Evolutionary conservation across 768 basidiomycete genomes (phyloP).

Genomic region (Podaxis sp.): DNA sequence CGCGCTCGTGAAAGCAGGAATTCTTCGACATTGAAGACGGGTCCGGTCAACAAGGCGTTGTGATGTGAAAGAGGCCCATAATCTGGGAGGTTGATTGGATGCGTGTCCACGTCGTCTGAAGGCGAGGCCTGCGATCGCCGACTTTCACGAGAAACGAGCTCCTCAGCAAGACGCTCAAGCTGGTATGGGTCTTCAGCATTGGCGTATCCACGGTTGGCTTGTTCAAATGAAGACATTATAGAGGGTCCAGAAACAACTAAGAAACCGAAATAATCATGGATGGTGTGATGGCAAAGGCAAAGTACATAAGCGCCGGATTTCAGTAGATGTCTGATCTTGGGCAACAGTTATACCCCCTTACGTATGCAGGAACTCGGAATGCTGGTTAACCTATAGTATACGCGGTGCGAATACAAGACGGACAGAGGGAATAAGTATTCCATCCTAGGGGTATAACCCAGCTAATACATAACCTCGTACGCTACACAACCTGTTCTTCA

Average conservation of each 20-base stretch:
- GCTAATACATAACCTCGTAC: no score
- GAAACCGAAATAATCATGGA: neutral
- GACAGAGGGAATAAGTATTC: no score
- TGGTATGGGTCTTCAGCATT: conserved; percentile 53
- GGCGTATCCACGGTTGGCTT: neutral
- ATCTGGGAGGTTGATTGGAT: conserved; percentile 53
- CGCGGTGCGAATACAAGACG: no score
- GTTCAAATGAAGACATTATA: neutral
- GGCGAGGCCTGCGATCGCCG: conserved; percentile 4
- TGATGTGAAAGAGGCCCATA: conserved; percentile 76
- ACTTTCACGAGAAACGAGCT: conserved; percentile 59
- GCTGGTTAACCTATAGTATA: no score
- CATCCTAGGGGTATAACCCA: no score
- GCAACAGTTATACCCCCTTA: no score
- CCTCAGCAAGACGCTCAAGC: conserved; percentile 71
- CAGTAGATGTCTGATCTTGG: no score
- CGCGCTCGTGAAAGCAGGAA: conserved; percentile 88
- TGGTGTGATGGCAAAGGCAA: neutral
- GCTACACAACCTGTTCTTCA: neutral
- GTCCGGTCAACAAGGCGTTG: conserved; percentile 69
- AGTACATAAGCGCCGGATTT: neutral
- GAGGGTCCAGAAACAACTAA: neutral
- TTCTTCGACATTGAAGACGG: conserved; percentile 76
- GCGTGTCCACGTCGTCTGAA: conserved; percentile 20
- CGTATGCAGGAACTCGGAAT: no score